Evolutionary conservation across 1,139 yeast genomes (phyloP).

Genomic region (Geotrichum candidum): DNA sequence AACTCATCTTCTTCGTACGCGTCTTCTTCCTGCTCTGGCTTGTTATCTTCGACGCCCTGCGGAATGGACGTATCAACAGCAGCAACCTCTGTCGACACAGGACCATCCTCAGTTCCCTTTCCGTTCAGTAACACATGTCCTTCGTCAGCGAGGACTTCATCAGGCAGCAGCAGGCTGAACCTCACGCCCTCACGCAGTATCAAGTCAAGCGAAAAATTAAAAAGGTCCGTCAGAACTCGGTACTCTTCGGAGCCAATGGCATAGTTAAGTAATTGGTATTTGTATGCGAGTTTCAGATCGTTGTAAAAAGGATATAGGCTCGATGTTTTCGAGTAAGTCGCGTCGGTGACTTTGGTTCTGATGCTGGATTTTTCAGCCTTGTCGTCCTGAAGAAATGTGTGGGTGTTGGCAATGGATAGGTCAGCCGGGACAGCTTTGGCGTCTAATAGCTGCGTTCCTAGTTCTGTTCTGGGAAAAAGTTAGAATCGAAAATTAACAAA

Average conservation of each 20-base stretch:
- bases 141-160: slow-evolving; percentile 20
- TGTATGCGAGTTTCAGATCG: slow-evolving; percentile 64
- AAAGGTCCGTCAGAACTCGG: slow-evolving; percentile 57
- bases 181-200: slow-evolving; percentile 65
- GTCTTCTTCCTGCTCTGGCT: slow-evolving; percentile 14
- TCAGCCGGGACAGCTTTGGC: slow-evolving; percentile 15
- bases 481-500: neutral
- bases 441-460: slow-evolving; percentile 10
- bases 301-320: slow-evolving; percentile 44
- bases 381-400: slow-evolving; percentile 8
- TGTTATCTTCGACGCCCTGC: slow-evolving; percentile 22
- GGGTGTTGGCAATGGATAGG: slow-evolving; percentile 12
- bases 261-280: slow-evolving; percentile 44
- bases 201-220: slow-evolving; percentile 63
- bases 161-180: slow-evolving; percentile 35
- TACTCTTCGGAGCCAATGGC: slow-evolving; percentile 56
- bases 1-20: slow-evolving; percentile 28
- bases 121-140: slow-evolving; percentile 17
- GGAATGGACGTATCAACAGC: slow-evolving; percentile 15
- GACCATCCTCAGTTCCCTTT: slow-evolving; percentile 8
- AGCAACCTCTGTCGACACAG: neutral
- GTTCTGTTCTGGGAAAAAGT: slow-evolving; percentile 11
- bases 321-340: slow-evolving; percentile 10
- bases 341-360: slow-evolving; percentile 13
- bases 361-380: slow-evolving; percentile 8